Evolutionary conservation across 331 rosid species (phyloP).

Genomic region (Cydonia oblonga): DNA sequence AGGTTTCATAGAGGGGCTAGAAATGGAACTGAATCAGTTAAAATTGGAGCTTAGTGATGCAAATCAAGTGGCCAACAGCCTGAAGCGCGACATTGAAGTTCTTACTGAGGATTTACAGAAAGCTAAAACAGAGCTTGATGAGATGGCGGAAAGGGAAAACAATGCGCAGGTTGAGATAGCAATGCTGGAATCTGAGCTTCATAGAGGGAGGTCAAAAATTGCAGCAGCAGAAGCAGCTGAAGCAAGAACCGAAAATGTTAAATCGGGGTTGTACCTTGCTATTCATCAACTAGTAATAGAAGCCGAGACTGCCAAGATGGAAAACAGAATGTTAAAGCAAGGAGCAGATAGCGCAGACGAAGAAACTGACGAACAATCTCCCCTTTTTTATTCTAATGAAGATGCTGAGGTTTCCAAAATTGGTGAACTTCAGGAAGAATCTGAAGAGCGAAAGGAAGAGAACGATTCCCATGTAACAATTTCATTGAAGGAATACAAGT

Average conservation of each 20-base stretch:
- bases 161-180: slow-evolving; percentile 45
- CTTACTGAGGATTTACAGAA: slow-evolving; percentile 26
- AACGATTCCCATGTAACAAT: slow-evolving; percentile 10
- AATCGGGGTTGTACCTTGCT: slow-evolving; percentile 18
- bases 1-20: slow-evolving; percentile 21
- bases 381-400: background rate
- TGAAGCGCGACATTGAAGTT: slow-evolving; percentile 25
- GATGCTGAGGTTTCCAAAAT: background rate
- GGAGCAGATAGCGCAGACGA: slow-evolving; percentile 2
- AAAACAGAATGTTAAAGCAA: slow-evolving; percentile 16
- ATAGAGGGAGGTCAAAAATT: slow-evolving; percentile 22
- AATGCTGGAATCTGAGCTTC: slow-evolving; percentile 44
- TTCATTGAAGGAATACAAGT: slow-evolving; percentile 21
- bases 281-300: slow-evolving; percentile 27
- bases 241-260: slow-evolving; percentile 17
- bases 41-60: slow-evolving; percentile 24
- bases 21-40: slow-evolving; percentile 30
- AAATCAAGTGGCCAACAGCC: slow-evolving; percentile 28
- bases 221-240: slow-evolving; percentile 30
- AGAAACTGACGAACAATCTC: slow-evolving; percentile 8
- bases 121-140: slow-evolving; percentile 29
- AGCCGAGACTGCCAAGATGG: slow-evolving; percentile 22
- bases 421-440: slow-evolving; percentile 9
- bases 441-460: slow-evolving; percentile 14
- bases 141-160: slow-evolving; percentile 20